A percentile compares a stretch with the other conserved stretches of the same genome.
These are phyloP conservation scores for Prunus yedoensis DNA, from an alignment of 331 rosid species.

Conservation along the genomic window DNA sequence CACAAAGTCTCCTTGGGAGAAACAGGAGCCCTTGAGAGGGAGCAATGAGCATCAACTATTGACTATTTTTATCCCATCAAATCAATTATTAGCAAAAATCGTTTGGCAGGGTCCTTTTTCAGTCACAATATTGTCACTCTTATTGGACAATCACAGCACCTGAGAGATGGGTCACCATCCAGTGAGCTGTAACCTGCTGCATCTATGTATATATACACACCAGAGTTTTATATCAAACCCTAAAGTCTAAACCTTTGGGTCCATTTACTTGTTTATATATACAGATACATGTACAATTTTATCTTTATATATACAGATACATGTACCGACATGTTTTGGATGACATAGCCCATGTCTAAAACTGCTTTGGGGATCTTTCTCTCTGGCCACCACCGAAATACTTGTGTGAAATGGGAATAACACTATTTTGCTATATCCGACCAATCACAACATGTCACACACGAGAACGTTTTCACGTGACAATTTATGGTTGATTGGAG, in stretches of 20 bases:
- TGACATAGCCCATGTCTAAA: neutral
- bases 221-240: neutral
- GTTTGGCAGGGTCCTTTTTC: neutral
- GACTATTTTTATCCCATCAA: conserved; percentile 21
- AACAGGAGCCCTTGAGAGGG: conserved; percentile 56
- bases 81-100: conserved; percentile 17
- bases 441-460: too few species aligned
- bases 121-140: neutral
- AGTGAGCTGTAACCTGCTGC: conserved; percentile 19
- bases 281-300: neutral
- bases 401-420: too few species aligned
- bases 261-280: neutral
- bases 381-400: neutral
- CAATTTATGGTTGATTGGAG: fast-evolving
- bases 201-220: too few species aligned
- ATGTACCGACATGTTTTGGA: neutral
- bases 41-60: conserved; percentile 24
- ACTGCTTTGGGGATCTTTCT: neutral
- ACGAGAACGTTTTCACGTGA: too few species aligned
- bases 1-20: conserved; percentile 55
- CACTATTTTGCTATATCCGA: fast-evolving
- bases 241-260: neutral
- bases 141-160: conserved; percentile 17
- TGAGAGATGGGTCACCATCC: conserved; percentile 19
- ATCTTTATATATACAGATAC: neutral